These are phyloP conservation scores for Debaryomyces robertsiae DNA, from an alignment of 1,139 yeast species.

Conservation along the genomic window DNA sequence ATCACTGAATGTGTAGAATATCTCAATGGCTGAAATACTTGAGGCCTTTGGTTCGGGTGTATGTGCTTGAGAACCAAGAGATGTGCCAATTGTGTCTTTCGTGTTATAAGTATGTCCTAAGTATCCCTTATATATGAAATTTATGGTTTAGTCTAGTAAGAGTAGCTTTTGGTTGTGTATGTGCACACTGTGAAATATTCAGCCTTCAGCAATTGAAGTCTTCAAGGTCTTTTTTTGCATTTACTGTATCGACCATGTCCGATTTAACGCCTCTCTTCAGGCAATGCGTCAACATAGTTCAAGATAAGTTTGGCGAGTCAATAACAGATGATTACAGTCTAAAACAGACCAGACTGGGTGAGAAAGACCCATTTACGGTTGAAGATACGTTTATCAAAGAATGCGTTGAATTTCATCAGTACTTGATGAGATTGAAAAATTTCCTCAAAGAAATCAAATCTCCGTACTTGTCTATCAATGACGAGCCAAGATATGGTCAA, in stretches of 20 bases:
- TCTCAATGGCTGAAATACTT: conserved; percentile 22
- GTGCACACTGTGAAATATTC: not conserved
- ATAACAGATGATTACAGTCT: conserved; percentile 14
- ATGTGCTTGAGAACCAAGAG: not conserved
- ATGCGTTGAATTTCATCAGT: conserved; percentile 45
- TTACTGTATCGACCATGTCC: conserved; percentile 35
- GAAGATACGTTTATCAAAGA: conserved; percentile 58
- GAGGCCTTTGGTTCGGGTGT: not conserved
- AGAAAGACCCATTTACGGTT: conserved; percentile 22
- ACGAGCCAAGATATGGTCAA: conserved; percentile 22
- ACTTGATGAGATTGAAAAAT: conserved; percentile 39
- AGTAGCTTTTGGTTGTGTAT: not conserved
- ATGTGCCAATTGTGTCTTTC: too few relatives aligned
- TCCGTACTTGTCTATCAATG: conserved; percentile 45
- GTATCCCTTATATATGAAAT: too few relatives aligned
- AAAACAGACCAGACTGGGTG: conserved; percentile 10
- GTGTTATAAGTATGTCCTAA: not conserved
- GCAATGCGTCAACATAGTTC: conserved; percentile 50
- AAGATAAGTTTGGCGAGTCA: conserved; percentile 26
- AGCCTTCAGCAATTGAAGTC: not conserved
- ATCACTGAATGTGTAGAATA: conserved; percentile 30
- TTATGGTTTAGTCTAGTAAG: too few relatives aligned
- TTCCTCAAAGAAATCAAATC: conserved; percentile 45
- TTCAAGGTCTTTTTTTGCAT: not conserved
- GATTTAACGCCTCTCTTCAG: conserved; percentile 56